These are phyloP conservation scores for Tetrapisispora pingtungensis DNA, from an alignment of 805 yeast genomes.

Conservation along the genomic window DNA sequence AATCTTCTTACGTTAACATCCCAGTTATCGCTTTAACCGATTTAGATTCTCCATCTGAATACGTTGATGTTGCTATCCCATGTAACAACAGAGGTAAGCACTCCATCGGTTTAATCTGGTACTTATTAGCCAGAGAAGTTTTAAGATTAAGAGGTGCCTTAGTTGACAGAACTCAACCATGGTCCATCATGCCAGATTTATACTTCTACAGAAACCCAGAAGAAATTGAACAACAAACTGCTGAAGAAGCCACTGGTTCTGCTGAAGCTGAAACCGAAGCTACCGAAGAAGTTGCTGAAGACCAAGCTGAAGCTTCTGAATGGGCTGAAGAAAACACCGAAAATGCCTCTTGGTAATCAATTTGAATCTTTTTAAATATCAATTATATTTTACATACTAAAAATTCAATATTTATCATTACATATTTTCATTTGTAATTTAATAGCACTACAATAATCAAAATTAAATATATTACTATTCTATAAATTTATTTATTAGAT, in stretches of 20 bases:
- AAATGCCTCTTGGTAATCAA: constrained; percentile 25
- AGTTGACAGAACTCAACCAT: constrained; percentile 90
- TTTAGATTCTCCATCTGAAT: constrained; percentile 98
- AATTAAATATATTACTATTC: neutral
- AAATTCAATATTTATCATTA: constrained; percentile 5
- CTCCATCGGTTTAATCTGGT: constrained; percentile 99
- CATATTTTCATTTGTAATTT: constrained; percentile 9
- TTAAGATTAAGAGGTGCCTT: constrained; percentile 97
- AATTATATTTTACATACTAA: constrained; percentile 1
- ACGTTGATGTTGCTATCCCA: constrained; percentile 99
- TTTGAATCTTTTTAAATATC: constrained; percentile 7
- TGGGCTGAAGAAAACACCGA: constrained; percentile 43
- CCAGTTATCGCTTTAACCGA: constrained; percentile 99
- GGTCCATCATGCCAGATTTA: constrained; percentile 99
- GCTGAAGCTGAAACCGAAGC: constrained; percentile 53
- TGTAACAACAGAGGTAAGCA: constrained; percentile 99
- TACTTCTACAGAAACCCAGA: constrained; percentile 99
- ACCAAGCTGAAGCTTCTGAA: constrained; percentile 52
- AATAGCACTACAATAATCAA: constrained; percentile 6
- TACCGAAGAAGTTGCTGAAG: constrained; percentile 72
- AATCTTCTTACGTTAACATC: constrained; percentile 98
- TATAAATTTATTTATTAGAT: too few relatives aligned
- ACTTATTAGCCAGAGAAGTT: constrained; percentile 98
- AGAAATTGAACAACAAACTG: constrained; percentile 78
- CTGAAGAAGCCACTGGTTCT: constrained; percentile 59